Evolutionary conservation across 2,329 filamentous ascomycete species (phyloP), one percentile per base, ranked within the genome.

Genomic region (Beauveria scarabaeidicola): DNA sequence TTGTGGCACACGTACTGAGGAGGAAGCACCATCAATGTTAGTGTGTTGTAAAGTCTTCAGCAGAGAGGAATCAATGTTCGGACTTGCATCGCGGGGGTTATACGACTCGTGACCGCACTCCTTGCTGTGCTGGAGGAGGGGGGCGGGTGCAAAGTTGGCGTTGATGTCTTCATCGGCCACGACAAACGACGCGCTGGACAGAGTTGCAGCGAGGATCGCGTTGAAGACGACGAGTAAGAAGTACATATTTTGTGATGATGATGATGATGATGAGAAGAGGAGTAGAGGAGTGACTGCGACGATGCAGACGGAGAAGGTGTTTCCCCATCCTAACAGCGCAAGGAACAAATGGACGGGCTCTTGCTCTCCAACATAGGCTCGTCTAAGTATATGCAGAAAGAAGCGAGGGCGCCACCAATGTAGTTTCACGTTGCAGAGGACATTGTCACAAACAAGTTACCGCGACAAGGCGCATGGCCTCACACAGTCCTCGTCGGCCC

Each of bases 1-100:
- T 65, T 54, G 60, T 65, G 66, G 63, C 71, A 73, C 52, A 72
- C 66, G 59, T 72, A 71, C 67, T 69, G 25, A 11, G 41, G 13
- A 10, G 43, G 11, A 27, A 11, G 19, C 13, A 17, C 10, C 46
- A 25, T n/a, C 13, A 17, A 25, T n/a, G 46, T 48, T 5, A 27
- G 23, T 17, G 25, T 27, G 7, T 48, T 17, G 1, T 36, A 5
- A 15, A 15, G 32, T 36, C 13, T 36, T 15, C 5, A 36, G 11
- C 6, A 15, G 13, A 36, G 32, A 10, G 15, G 15, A 32, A 32
- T 32, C 11, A 32, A 36, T 36, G 32, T 6, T 23, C 2, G 5
- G 1, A 32, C 51, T 21, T 55, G 29, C 58, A 43, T 60, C 51
- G 15, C 36, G 23, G 5, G 58, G 58, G 23, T 50, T 32, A 27